phyloP scores from a whole-genome alignment of 2,329 filamentous ascomycete species.

The Aspergillus quadricinctus region DNA sequence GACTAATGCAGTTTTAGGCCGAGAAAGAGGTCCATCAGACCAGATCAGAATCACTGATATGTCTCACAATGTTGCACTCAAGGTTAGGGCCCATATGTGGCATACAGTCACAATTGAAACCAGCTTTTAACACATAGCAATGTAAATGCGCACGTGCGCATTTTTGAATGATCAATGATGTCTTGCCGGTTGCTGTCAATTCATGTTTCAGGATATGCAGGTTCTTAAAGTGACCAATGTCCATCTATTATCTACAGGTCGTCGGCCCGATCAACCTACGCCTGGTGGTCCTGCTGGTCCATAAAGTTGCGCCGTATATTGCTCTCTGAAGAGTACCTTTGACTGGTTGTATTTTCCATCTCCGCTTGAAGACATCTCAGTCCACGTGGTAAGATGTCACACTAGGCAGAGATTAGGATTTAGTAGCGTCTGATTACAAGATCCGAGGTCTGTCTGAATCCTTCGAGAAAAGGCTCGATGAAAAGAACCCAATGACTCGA shows the following conservation, averaged over 20 bases:
- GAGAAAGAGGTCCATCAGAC: neutral
- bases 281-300: neutral
- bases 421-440: neutral
- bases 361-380: neutral
- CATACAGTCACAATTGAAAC: neutral
- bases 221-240: neutral
- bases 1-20: too few species aligned
- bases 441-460: neutral
- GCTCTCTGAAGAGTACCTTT: neutral
- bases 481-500: neutral
- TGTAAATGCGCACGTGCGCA: neutral
- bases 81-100: neutral
- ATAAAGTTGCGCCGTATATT: neutral
- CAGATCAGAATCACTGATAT: neutral
- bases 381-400: neutral
- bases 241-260: neutral
- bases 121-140: neutral
- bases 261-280: neutral
- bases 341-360: neutral
- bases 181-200: neutral
- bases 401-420: neutral
- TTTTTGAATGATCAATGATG: neutral
- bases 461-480: neutral
- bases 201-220: neutral
- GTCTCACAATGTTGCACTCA: neutral